phyloP scores from a whole-genome alignment of 306 rosid species.

The Elaeagnus macrophylla region DNA sequence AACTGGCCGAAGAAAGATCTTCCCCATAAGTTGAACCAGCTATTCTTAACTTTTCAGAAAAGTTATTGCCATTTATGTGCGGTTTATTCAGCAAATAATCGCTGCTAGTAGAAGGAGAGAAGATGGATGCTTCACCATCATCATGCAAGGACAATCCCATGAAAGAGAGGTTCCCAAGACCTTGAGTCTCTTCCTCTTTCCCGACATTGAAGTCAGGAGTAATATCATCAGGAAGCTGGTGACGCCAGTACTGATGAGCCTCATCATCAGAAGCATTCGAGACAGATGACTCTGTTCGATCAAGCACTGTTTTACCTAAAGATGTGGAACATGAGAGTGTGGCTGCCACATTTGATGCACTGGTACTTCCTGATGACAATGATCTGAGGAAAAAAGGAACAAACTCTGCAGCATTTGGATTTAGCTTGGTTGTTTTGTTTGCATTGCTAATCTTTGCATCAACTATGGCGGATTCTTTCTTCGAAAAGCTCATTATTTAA shows the following conservation, averaged over 20 bases:
- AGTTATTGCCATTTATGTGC: slow-evolving; percentile 44
- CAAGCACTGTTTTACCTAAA: slow-evolving; percentile 75
- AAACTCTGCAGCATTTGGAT: slow-evolving; percentile 98
- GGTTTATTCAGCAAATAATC: slow-evolving; percentile 54
- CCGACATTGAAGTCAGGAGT: slow-evolving; percentile 87
- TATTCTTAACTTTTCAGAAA: slow-evolving; percentile 54
- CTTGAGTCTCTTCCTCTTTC: slow-evolving; percentile 73
- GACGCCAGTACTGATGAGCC: slow-evolving; percentile 89
- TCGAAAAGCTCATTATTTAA: slow-evolving; percentile 77
- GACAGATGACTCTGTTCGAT: slow-evolving; percentile 67
- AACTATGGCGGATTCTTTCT: slow-evolving; percentile 40
- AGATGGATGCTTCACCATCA: slow-evolving; percentile 42
- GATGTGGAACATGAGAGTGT: slow-evolving; percentile 42
- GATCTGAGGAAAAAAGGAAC: slow-evolving; percentile 75
- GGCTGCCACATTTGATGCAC: slow-evolving; percentile 38
- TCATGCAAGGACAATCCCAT: slow-evolving; percentile 64
- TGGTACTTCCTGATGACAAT: slow-evolving; percentile 51
- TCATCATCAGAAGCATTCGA: slow-evolving; percentile 89
- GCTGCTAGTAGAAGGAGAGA: slow-evolving; percentile 48
- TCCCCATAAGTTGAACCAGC: slow-evolving; percentile 53
- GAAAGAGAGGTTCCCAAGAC: slow-evolving; percentile 56
- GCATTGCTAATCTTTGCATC: slow-evolving; percentile 41
- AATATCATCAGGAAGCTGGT: slow-evolving; percentile 93
- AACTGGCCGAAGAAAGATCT: slow-evolving; percentile 50
- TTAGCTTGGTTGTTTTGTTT: slow-evolving; percentile 52